Evolutionary conservation across 257 asterid species (phyloP), one percentile per base, ranked within the genome.

Genomic region (Fraxinus americana): DNA sequence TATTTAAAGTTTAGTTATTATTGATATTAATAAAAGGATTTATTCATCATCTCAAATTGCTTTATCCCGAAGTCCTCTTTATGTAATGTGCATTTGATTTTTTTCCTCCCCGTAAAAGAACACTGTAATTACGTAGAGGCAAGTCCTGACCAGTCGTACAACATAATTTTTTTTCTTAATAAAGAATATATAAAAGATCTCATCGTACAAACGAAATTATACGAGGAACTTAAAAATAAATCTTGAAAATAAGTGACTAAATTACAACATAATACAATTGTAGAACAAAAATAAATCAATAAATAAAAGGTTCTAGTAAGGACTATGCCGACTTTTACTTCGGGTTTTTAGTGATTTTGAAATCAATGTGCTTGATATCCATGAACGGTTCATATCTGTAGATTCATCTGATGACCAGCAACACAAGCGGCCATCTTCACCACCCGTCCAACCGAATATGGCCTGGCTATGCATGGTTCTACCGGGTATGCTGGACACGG

Each of bases 361-460:
- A 6, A 86, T 94, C 83, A 92, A 71, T 14, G 92, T 65, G 73
- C 81, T 80, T 7, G 96, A 88, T 43, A 90, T 83, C 96, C 97
- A 94, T 0, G 99, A 94, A 32, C 71, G 34, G 35, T 85, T 86
- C 7, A 71, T 59, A 74, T 36, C 80, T 4, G 77, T 35, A 25
- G 88, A 85, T 50, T 81, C 86, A 71, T 88, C 95, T 1, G 98
- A 87, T 54, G 81, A 80, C 99, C 99, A 95, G 79, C 97, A 90
- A 84, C 98, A 93, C 71, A 94, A 71, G 34, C 98, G 97, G 34
- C 98, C 97, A 82, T 95, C 99, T 84, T 95, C 97, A 17, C 98
- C 96, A 1, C 99, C 99, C 0, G 92, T 90, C 98, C 99, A 95
- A 43, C 98, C 97, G 43, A 89, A 93, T 27, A 90, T 85, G 25